Base-by-base conservation (phyloP, 495 filamentous ascomycete species). In the Aspergillus cavernicola region DNA sequence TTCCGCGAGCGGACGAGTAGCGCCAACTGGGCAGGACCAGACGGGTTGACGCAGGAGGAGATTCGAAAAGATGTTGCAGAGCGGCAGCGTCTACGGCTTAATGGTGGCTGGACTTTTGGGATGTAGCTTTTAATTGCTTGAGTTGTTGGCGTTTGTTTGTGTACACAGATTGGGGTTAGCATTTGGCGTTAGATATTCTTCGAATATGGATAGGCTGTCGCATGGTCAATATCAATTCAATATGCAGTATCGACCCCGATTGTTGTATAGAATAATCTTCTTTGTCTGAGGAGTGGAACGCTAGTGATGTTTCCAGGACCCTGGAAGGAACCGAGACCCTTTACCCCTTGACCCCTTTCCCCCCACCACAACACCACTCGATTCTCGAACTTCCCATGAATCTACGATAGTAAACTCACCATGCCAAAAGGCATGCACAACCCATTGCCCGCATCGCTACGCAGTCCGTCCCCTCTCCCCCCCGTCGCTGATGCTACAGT, bases 1-100 rank as follows among this genome's bases (percentile, higher is more conserved):
- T 97, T 95, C 74, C 79, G 95, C 20, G 84, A 85, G 23, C 75
- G 93, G 19, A 96, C 91, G 28, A 93, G 88, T 57, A 95, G 90
- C 66, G 95, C 93, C 7, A 93, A 95, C 67, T 99, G 93, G 93
- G 69, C 69, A 13, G 85, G 87, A 11, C 68, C 83, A n/a, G 93
- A 99, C 73, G 79, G 83, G 52, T 71, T 99, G 63, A 97, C 91
- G 5, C 86, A 92, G 60, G 93, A 95, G 49, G 93, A 89, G 62
- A 86, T 95, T 55, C 72, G 82, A 36, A 84, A 79, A 56, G 92
- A 99, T 73, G 66, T 85, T 49, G 87, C 87, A 48, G 90, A 86
- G 44, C 80, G 92, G 57, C 85, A 92, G 66, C 83, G 85, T 61
- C 75, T 97, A 70, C 79, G 85, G 20, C 74, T 85, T 55, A 88